These are phyloP conservation scores for Patellaria atrata DNA, from an alignment of 495 filamentous ascomycete genomes.

Conservation along the genomic window DNA sequence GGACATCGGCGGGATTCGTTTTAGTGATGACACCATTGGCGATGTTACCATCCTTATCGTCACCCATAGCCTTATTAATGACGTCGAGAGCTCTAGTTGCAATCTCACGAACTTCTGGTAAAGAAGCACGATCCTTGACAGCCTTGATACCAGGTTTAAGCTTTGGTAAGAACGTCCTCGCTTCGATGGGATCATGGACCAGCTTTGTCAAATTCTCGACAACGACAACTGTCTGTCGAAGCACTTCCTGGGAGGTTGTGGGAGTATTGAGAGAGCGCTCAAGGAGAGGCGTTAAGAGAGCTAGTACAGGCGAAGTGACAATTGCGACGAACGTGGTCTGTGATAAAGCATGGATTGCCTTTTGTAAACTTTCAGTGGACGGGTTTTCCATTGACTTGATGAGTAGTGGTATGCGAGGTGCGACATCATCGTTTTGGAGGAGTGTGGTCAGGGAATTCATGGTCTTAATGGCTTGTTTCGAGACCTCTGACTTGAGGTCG, in stretches of 20 bases:
- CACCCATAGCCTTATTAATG: slow-evolving; percentile 87
- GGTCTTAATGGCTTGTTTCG: slow-evolving; percentile 75
- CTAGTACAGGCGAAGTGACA: slow-evolving; percentile 94
- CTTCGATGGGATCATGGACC: slow-evolving; percentile 94
- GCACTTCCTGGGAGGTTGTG: slow-evolving; percentile 79
- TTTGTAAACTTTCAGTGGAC: slow-evolving; percentile 72
- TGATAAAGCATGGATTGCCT: slow-evolving; percentile 91
- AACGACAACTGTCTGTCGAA: slow-evolving; percentile 93
- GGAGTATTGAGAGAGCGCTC: slow-evolving; percentile 87
- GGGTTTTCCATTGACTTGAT: slow-evolving; percentile 94
- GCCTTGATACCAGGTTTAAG: slow-evolving; percentile 85
- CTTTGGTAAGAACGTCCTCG: slow-evolving; percentile 89
- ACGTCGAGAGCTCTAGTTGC: slow-evolving; percentile 68
- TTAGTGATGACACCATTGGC: slow-evolving; percentile 46
- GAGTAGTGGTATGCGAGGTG: slow-evolving; percentile 79
- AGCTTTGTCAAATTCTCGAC: slow-evolving; percentile 98
- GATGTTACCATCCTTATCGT: slow-evolving; percentile 41
- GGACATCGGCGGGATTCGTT: slow-evolving; percentile 62
- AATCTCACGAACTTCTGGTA: slow-evolving; percentile 88
- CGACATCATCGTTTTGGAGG: slow-evolving; percentile 93
- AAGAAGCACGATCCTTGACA: slow-evolving; percentile 73
- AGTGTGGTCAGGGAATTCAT: slow-evolving; percentile 85
- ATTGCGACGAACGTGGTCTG: slow-evolving; percentile 98
- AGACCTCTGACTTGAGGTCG: slow-evolving; percentile 81
- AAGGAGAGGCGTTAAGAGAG: slow-evolving; percentile 89